Percentiles rank a stretch among this genome's conserved stretches.
phyloP scores from a whole-genome alignment of 2,329 filamentous ascomycete genomes.

The Pseudocercospora fijiensis region DNA sequence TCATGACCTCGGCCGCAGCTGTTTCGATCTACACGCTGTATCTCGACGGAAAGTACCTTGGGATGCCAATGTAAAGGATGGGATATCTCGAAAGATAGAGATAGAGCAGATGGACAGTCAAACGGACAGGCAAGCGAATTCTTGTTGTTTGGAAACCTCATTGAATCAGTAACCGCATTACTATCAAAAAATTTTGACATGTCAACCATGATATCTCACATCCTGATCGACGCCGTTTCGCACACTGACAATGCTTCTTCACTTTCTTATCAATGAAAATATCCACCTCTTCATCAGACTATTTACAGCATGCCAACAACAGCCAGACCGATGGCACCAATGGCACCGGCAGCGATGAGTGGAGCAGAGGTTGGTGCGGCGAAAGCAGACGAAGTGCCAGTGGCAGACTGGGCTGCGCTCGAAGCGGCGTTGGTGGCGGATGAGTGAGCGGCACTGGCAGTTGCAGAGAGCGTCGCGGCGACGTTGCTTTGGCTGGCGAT shows the following conservation, averaged over 20 bases:
- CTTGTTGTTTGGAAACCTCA: not conserved
- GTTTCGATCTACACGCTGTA: constrained; percentile 18
- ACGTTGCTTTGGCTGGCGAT: constrained; percentile 11
- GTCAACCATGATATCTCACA: constrained; percentile 3
- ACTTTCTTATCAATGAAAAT: not conserved
- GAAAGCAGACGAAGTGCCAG: constrained; percentile 9
- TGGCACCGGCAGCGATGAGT: constrained; percentile 24
- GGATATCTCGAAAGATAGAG: not conserved
- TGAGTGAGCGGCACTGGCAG: not conserved
- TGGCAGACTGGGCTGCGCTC: constrained; percentile 5
- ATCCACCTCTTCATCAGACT: not conserved
- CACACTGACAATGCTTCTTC: constrained; percentile 3
- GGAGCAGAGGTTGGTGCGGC: constrained; percentile 22
- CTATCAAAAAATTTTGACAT: constrained; percentile 1
- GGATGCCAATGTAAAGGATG: not conserved
- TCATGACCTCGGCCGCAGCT: constrained; percentile 27
- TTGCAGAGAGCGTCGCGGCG: constrained; percentile 9
- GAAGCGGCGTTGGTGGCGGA: constrained; percentile 8
- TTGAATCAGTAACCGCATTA: constrained; percentile 14
- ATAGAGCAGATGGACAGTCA: no score
- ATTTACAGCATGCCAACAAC: constrained; percentile 23
- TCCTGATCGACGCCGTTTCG: not conserved
- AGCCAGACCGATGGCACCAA: constrained; percentile 24
- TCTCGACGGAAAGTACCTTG: constrained; percentile 16
- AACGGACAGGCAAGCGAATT: not conserved